These are phyloP conservation scores for Eimeria praecox DNA, from an alignment of 169 alveolate species.

Conservation along the genomic window DNA sequence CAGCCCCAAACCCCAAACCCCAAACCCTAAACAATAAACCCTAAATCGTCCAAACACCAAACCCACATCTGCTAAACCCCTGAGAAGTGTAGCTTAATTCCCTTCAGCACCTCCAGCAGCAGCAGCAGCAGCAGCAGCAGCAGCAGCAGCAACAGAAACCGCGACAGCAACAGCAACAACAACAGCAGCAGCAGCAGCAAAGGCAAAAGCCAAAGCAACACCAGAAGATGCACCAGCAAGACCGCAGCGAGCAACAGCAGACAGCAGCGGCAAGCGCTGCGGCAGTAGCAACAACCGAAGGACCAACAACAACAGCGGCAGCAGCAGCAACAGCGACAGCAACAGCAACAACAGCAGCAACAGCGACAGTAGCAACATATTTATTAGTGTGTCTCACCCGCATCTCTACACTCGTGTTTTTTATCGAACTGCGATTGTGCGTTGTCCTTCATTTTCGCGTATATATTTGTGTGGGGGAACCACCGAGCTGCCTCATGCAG, in stretches of 20 bases:
- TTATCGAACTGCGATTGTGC: slow-evolving; percentile 38
- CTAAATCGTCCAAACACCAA: neutral
- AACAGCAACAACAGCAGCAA: neutral
- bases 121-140: neutral
- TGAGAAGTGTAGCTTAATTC: neutral
- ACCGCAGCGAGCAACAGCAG: no score
- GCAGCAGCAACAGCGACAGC: neutral
- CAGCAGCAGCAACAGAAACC: neutral
- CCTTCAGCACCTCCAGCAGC: neutral
- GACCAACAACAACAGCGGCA: neutral
- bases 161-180: neutral
- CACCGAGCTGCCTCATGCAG: slow-evolving; percentile 46
- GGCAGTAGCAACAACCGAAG: neutral
- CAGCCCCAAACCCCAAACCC: neutral
- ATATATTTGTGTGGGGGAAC: slow-evolving; percentile 57
- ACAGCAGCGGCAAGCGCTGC: neutral
- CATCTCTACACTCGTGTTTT: slow-evolving; percentile 29
- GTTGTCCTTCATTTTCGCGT: slow-evolving; percentile 33
- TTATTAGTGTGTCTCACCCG: slow-evolving; percentile 1
- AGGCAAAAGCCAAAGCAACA: neutral
- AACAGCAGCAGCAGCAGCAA: neutral
- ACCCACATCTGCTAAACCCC: neutral
- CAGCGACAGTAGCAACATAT: neutral
- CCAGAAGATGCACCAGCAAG: neutral
- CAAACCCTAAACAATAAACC: neutral